These are phyloP conservation scores for Kitagawia praeruptora DNA, from an alignment of 129 eudicot genomes.

Conservation along the genomic window DNA sequence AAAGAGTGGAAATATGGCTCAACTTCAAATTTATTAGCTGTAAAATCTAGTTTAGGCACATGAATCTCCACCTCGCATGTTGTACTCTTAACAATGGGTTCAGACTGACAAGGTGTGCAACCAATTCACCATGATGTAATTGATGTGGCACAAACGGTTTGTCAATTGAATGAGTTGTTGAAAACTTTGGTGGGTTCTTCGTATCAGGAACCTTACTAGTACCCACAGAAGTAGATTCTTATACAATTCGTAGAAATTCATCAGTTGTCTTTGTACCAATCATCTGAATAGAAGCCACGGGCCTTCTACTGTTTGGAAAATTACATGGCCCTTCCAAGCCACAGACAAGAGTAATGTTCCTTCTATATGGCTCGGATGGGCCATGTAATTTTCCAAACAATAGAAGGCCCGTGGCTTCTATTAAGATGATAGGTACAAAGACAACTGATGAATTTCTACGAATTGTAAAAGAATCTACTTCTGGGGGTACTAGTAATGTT, in stretches of 20 bases:
- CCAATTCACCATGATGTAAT: neutral
- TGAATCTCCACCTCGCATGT: neutral
- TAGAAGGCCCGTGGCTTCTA: neutral
- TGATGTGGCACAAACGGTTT: neutral
- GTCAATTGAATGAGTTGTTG: neutral
- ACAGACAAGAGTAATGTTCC: slow-evolving; percentile 6
- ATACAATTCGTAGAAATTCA: neutral
- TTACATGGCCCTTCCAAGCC: neutral
- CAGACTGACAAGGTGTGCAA: neutral
- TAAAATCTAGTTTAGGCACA: neutral
- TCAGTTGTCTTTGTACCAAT: neutral
- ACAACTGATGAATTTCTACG: neutral
- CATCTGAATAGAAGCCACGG: neutral
- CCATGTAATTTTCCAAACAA: neutral
- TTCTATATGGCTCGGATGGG: neutral
- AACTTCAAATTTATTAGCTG: neutral
- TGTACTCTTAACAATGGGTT: neutral
- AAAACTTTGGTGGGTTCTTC: neutral
- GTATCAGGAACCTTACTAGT: neutral
- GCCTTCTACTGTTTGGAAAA: neutral
- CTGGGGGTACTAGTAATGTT: neutral
- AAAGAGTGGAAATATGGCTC: neutral
- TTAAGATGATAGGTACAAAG: neutral
- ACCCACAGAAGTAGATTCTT: neutral
- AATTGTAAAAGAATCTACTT: neutral